Base-by-base conservation (phyloP, 116 monocot genomes). In the Cymodocea nodosa region DNA sequence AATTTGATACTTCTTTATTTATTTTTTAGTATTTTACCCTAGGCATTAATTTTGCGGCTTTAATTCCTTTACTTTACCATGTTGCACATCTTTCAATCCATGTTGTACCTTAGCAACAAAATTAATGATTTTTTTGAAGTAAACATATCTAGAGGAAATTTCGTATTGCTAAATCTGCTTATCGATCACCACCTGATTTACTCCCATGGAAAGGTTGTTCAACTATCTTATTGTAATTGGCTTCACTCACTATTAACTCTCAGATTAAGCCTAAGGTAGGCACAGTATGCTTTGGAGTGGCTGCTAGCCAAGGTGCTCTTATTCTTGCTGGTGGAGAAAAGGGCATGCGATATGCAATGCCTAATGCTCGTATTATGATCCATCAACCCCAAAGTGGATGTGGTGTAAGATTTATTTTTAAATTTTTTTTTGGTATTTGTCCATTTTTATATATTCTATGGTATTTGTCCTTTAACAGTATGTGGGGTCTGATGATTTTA, bases 311-410 rank as follows among this genome's bases (percentile, higher is more conserved):
- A 71, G 90, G 84, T 64, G 89, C 94, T 59, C 74, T 94, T 72
- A 79, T 94, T 80, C 87, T 94, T 74, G 90, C 94, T 60, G 94
- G 89, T 64, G 94, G 94, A 44, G 94, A 94, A 78, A 94, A 87
- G 66, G 94, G 94, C 22, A 89, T 94, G 89, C 86, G 94, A 4
- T 95, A 95, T 79, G 75, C 90, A 1, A 95, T 95, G 94, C 94
- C 94, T 50, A 95, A 95, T 85, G 74, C 94, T 54, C 82, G 87
- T 19, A 68, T 95, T 23, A 90, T 90, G 94, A 90, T 95, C 56
- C 94, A 95, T 74, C 94, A 95, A 72, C 90, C 90, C 23, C 87
- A 87, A 65, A 85, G 83, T 70, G 90, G 87, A 67, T 90, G 87
- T 61, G 90, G 84, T 82, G 94, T 95, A 81, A 59, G 81, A 34